These are phyloP conservation scores for Cymbidium sinense DNA, from an alignment of 106 monocot genomes.

Conservation along the genomic window DNA sequence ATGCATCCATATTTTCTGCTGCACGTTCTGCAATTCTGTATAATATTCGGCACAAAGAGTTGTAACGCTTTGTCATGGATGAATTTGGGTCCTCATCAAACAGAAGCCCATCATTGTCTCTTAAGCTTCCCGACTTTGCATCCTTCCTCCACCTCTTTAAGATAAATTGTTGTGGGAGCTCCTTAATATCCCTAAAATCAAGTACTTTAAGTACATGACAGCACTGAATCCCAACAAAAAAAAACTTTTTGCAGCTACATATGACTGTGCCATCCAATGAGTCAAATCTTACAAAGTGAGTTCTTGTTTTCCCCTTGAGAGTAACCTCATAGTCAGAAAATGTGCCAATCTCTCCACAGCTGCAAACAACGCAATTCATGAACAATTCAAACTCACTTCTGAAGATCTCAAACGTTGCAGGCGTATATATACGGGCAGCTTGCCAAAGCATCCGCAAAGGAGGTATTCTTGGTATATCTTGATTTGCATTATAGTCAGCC, in stretches of 20 bases:
- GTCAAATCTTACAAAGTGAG: conserved; percentile 61
- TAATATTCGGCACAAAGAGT: conserved; percentile 43
- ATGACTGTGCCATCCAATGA: conserved; percentile 36
- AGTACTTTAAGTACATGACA: conserved; percentile 67
- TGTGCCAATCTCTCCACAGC: conserved; percentile 47
- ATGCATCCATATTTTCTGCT: conserved; percentile 51
- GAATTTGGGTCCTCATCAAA: conserved; percentile 28
- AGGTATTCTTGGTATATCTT: conserved; percentile 34
- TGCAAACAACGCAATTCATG: conserved; percentile 47
- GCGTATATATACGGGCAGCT: conserved; percentile 53
- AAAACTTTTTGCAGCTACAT: conserved; percentile 65
- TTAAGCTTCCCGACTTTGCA: conserved; percentile 34
- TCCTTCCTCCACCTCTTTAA: conserved; percentile 71
- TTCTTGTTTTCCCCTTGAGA: conserved; percentile 36
- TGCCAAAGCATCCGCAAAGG: conserved; percentile 47
- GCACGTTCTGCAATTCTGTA: conserved; percentile 64
- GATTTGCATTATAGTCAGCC: conserved; percentile 54
- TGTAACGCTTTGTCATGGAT: conserved; percentile 33
- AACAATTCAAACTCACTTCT: conserved; percentile 53
- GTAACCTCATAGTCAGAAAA: conserved; percentile 46
- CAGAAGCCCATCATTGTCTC: conserved; percentile 28
- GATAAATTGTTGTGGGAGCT: conserved; percentile 47
- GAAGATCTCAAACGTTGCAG: conserved; percentile 47
- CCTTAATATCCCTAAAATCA: conserved; percentile 58
- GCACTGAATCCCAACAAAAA: conserved; percentile 47